These are phyloP conservation scores for Schizosaccharomyces japonicus DNA, from an alignment of 805 yeast genomes.

Conservation along the genomic window DNA sequence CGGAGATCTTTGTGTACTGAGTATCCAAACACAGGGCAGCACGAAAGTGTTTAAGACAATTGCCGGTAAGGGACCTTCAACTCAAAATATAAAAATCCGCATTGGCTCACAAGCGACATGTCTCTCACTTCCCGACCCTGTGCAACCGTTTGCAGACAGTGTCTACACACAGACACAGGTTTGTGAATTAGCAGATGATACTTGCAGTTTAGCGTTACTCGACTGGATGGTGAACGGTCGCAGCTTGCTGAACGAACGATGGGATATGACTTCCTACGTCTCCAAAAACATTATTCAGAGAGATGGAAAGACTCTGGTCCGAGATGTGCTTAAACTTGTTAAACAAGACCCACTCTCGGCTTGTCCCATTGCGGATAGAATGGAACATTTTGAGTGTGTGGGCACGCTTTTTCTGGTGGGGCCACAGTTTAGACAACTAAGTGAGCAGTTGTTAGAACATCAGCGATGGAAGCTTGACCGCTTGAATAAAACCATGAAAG, in stretches of 20 bases:
- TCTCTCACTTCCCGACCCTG: conserved; percentile 1
- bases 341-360: background rate
- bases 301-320: background rate
- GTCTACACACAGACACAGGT: conserved; percentile 1
- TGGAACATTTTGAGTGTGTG: background rate
- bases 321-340: background rate
- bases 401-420: background rate
- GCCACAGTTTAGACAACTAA: background rate
- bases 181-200: background rate
- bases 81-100: background rate
- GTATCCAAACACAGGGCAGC: background rate
- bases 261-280: background rate
- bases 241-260: background rate
- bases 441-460: background rate
- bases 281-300: background rate
- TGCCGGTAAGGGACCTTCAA: background rate
- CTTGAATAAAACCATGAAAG: background rate
- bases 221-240: conserved; percentile 4
- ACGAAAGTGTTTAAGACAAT: conserved; percentile 1
- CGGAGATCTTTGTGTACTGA: background rate
- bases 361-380: background rate
- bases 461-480: background rate
- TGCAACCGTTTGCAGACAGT: background rate
- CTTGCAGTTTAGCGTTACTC: background rate
- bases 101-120: background rate